Conservation (phyloP, 2,329 filamentous ascomycete species). For the Colletotrichum costaricense region DNA sequence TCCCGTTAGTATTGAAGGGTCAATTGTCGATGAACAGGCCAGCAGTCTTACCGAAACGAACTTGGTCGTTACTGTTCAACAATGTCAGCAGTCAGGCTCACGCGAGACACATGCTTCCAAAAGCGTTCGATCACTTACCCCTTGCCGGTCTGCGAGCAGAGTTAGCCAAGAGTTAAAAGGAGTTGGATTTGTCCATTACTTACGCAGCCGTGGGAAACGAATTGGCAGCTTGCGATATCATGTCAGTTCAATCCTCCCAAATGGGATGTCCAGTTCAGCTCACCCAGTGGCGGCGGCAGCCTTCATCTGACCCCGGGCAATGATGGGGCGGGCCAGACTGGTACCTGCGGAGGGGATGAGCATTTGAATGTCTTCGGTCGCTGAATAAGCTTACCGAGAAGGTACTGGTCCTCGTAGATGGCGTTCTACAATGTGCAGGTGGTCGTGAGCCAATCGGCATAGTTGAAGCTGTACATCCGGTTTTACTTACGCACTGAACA, state of each 20-base stretch:
- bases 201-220: conserved; percentile 60
- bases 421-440: background rate
- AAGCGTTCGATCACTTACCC: background rate
- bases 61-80: conserved; percentile 43
- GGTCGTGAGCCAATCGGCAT: conserved; percentile 52
- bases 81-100: background rate
- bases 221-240: conserved; percentile 44
- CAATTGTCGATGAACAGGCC: background rate
- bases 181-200: conserved; percentile 13
- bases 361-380: background rate
- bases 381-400: conserved; percentile 51
- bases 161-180: background rate
- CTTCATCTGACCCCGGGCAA: conserved; percentile 71
- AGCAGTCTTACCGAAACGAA: conserved; percentile 45
- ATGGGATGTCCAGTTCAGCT: background rate
- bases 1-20: conserved; percentile 5
- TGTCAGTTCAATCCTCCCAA: background rate
- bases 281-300: conserved; percentile 4
- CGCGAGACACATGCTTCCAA: background rate
- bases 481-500: conserved; percentile 65
- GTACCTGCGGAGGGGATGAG: conserved; percentile 51
- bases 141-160: conserved; percentile 28
- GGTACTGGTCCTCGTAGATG: conserved; percentile 67
- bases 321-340: conserved; percentile 72
- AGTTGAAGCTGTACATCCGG: background rate